phyloP scores from a whole-genome alignment of 768 basidiomycete species.

The Cubamyces lactineus region DNA sequence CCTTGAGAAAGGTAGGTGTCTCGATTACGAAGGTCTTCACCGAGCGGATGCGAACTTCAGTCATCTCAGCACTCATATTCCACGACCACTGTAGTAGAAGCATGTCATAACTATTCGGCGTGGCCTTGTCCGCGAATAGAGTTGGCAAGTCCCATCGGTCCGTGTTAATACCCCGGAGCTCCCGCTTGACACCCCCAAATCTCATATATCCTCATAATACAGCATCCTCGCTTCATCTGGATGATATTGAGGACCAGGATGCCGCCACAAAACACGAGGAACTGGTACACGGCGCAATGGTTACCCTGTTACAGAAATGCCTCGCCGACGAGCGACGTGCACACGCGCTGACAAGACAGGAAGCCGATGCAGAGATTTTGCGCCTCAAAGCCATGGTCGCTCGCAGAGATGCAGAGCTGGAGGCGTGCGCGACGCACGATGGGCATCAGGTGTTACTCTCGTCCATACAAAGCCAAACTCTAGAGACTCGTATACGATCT shows the following conservation, averaged over 20 bases:
- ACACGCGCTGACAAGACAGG: slow-evolving; percentile 44
- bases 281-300: slow-evolving; percentile 38
- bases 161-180: slow-evolving; percentile 30
- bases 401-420: slow-evolving; percentile 59
- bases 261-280: slow-evolving; percentile 29
- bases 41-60: neutral
- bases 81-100: slow-evolving; percentile 42
- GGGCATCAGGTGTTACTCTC: slow-evolving; percentile 1
- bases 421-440: slow-evolving; percentile 35
- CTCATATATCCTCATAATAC: neutral
- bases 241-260: slow-evolving; percentile 16
- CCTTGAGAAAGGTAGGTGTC: slow-evolving; percentile 59
- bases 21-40: neutral
- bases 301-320: slow-evolving; percentile 45
- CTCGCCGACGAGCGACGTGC: slow-evolving; percentile 49
- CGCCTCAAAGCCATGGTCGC: slow-evolving; percentile 57
- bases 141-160: slow-evolving; percentile 48
- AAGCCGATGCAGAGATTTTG: slow-evolving; percentile 45
- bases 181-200: no score
- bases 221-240: neutral
- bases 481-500: no score
- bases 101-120: slow-evolving; percentile 45
- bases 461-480: neutral
- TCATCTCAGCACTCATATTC: slow-evolving; percentile 8
- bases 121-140: slow-evolving; percentile 52